These are phyloP conservation scores for Byssoonygena ceratinophila DNA, from an alignment of 2,329 filamentous ascomycete species.

Conservation along the genomic window DNA sequence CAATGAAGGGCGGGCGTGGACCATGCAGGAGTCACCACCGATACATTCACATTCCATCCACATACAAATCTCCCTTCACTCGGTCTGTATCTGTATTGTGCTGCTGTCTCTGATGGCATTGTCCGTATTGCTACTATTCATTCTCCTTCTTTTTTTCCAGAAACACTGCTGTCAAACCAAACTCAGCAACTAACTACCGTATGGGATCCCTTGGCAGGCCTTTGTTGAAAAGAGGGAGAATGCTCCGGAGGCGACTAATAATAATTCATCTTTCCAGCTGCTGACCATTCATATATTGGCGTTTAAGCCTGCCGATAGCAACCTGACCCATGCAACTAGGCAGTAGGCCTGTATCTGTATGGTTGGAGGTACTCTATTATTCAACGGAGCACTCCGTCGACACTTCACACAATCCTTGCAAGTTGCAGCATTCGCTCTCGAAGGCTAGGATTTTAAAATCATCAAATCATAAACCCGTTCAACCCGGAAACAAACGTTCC, in stretches of 20 bases:
- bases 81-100: no score
- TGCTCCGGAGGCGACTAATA: background rate
- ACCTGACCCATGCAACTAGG: background rate
- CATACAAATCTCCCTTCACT: no score
- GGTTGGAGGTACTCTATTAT: no score
- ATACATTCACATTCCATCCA: background rate
- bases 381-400: background rate
- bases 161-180: no score
- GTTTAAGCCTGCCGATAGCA: conserved; percentile 1
- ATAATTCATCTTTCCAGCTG: background rate
- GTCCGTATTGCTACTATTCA: no score
- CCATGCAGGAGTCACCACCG: conserved; percentile 9
- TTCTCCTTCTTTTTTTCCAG: no score
- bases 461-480: no score
- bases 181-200: no score
- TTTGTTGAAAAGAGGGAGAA: background rate
- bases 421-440: background rate
- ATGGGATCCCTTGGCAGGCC: background rate
- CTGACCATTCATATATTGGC: background rate
- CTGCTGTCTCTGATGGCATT: background rate
- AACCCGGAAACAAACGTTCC: no score
- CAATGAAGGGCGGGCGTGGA: conserved; percentile 6
- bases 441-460: background rate
- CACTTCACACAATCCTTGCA: background rate
- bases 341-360: background rate